Conservation (phyloP, 441 rosid genomes). For the Capsella rubella region DNA sequence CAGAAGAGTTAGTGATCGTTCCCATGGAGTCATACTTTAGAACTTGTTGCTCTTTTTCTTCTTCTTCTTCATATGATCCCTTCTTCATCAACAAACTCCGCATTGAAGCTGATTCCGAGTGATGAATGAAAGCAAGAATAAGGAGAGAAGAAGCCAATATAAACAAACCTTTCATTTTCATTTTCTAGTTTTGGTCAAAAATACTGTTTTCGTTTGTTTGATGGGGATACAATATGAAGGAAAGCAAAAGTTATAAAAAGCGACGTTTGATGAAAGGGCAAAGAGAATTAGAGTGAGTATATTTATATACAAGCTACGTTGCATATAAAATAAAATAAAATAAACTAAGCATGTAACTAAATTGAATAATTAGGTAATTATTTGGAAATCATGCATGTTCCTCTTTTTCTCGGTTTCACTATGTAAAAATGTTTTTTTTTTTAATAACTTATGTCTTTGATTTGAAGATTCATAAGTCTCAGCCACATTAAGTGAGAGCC, state of each 20-base stretch:
- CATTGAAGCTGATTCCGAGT: constrained; percentile 41
- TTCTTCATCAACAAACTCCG: constrained; percentile 35
- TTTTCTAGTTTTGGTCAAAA: constrained; percentile 23
- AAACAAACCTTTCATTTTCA: constrained; percentile 36
- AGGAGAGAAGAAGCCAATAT: constrained; percentile 40
- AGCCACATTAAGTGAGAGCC: constrained; percentile 41
- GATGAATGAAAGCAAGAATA: constrained; percentile 32
- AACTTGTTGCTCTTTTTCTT: not conserved
- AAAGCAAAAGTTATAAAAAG: constrained; percentile 36
- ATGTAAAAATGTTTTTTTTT: constrained; percentile 1
- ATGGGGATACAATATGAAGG: constrained; percentile 15
- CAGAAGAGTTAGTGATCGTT: constrained; percentile 30
- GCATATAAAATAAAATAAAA: not conserved
- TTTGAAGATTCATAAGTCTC: constrained; percentile 39
- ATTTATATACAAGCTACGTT: constrained; percentile 29
- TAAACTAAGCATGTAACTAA: constrained; percentile 11
- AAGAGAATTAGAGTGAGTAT: constrained; percentile 39
- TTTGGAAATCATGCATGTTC: constrained; percentile 43
- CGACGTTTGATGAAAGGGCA: constrained; percentile 43
- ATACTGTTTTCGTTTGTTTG: constrained; percentile 29
- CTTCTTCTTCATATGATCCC: constrained; percentile 28
- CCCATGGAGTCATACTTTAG: constrained; percentile 11
- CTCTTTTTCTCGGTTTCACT: not conserved
- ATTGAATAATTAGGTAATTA: constrained; percentile 39
- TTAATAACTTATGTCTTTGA: constrained; percentile 23